Evolutionary conservation across 805 yeast species (phyloP), one percentile per base, ranked within the genome.

Genomic region (Barnettozyma populi): DNA sequence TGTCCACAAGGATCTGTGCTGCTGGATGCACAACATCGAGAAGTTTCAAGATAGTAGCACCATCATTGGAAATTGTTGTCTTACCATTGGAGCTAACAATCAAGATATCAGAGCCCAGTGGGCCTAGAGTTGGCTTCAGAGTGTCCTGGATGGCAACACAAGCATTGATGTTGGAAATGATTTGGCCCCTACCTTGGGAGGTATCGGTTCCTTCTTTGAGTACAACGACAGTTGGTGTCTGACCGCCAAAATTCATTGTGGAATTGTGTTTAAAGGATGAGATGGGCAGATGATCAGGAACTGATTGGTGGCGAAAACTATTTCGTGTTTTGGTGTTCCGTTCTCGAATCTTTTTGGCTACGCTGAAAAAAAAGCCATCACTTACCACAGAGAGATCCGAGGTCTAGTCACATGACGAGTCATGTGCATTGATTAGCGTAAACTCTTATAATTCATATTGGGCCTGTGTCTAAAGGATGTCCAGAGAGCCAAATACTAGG

Each of bases 1-100:
- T 86, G 64, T 92, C 96, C 46, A 92, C 99, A 56, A 92, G 72
- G 51, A 92, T 90, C 66, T 89, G 90, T 11, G 99, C 99, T 10
- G 99, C 99, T 9, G 99, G 99, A 62, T 94, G 99, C 23, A 94
- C 97, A 47, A 94, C 95, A 62, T 94, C 99, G 56, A 94, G 71
- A 48, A 94, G 74, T 64, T 85, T 88, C 65, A 94, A 73, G 58
- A 94, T 92, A 2, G 99, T 94, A 36, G 99, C 99, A 56, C 99
- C 99, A 65, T 94, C 99, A 67, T 94, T 94, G 38, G 99, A 92
- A 56, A 94, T 90, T 20, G 98, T 94, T 42, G 98, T 88, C 58
- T 79, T 83, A 47, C 95, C 96, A 60, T 78, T 80, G 16, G 84
- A 76, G 39, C 83, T 81, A 36, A 92, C 97, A 60, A 94, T 82